Evolutionary conservation across 1,139 yeast species (phyloP), one percentile per base, ranked within the genome.

Genomic region (Arxiozyma slooffiae): DNA sequence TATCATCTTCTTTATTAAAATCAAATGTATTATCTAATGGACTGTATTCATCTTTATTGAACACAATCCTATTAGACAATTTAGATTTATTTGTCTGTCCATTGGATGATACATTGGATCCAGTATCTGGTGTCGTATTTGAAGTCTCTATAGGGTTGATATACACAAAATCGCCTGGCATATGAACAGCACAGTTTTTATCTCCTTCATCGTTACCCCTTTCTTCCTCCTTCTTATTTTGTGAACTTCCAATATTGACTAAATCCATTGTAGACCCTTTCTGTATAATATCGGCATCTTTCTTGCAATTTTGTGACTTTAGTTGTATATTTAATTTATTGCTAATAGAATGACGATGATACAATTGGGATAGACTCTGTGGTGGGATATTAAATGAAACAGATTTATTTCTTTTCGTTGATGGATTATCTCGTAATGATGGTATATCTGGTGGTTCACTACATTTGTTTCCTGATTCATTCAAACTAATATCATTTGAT

Each of bases 1-100:
- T 82, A 63, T 85, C 94, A 62, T 85, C 92, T 60, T 82, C 81
- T n/a, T 42, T 38, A 17, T 3, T 30, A 20, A 30, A 22, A 30
- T 34, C 17, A 16, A 20, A 23, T 7, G 22, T 20, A 30, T 42
- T 38, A 42, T 30, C 17, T 24, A 38, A 7, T 4, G 45, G 45
- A 16, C 26, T 34, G 30, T 42, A 42, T 34, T 42, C 45, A 42
- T 42, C 45, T 21, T 50, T 53, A 36, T 44, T 51, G 41, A 53
- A 53, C 3, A 51, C 22, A 14, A 40, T 21, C 38, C 47, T 52
- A 21, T 48, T 48, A 14, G 45, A 34, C 8, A 34, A 5, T 42
- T 42, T 42, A 7, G 24, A 24, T 9, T 42, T 42, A 21, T 26
- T 17, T 26, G 18, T 26, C 4, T 34, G 21, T 3, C 23, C n/a